Base-by-base conservation (phyloP, 1,139 yeast genomes). In the Candida albicans region DNA sequence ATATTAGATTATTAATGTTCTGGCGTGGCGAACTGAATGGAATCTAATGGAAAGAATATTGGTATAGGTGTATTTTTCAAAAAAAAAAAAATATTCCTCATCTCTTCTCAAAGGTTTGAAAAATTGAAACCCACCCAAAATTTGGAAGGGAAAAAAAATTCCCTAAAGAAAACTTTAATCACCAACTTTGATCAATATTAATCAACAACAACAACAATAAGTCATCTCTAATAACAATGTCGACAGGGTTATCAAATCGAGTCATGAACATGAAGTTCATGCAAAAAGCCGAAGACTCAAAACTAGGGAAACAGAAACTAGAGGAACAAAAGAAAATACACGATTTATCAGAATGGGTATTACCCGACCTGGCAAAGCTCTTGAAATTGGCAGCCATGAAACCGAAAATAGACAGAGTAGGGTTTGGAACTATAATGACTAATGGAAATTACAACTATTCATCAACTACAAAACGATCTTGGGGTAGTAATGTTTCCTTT, bases 191-290 rank as follows among this genome's bases (percentile, higher is more conserved):
- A 27, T 10, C 12, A 27, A 9, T 10, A 27, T 27, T 10, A 27
- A 9, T 27, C 29, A 27, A 27, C n/a, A 27, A 3, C 4, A 4
- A 10, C 37, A 32, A 3, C 4, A 4, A 10, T 34, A 32, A 27
- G 33, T 28, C 46, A 35, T 18, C 22, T 32, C 22, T 4, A 33
- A 15, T 30, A n/a, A 4, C 29, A 27, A 75, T 74, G 68, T 65
- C 77, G 51, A 37, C 39, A 9, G 65, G 69, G 31, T 70, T 83
- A 53, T 82, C 89, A n/a, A 74, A 76, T 52, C 71, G 85, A 54
- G 83, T 84, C 54, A 67, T 81, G 77, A 82, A 81, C 73, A 84
- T 84, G 91, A 84, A 84, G 74, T 73, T 73, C 76, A 73, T 73
- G 79, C 68, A 65, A 46, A 64, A 59, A 39, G 59, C 67, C 2